These are phyloP conservation scores for Candida chauliodis DNA, from an alignment of 805 yeast species.

Conservation along the genomic window DNA sequence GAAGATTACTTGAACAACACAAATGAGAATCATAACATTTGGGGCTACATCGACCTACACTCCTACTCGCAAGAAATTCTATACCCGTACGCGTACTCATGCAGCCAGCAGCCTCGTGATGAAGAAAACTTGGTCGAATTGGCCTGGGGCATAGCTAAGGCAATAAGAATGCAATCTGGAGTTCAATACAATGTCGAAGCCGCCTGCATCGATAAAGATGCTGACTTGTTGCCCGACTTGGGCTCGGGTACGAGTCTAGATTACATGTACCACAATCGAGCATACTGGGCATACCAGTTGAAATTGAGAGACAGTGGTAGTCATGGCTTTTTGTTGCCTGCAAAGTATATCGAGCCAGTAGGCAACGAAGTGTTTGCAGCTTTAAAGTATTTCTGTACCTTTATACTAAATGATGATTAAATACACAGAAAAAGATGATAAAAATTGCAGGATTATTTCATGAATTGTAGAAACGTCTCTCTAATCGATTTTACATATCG, in stretches of 20 bases:
- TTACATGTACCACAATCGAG: slow-evolving; percentile 78
- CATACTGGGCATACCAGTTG: slow-evolving; percentile 80
- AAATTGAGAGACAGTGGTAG: slow-evolving; percentile 79
- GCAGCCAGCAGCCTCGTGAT: slow-evolving; percentile 71
- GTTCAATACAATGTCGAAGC: slow-evolving; percentile 65
- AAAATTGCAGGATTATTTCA: background rate
- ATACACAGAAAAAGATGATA: slow-evolving; percentile 1
- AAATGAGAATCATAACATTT: slow-evolving; percentile 53
- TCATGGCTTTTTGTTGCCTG: slow-evolving; percentile 78
- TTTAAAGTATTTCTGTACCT: slow-evolving; percentile 55
- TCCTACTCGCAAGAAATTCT: slow-evolving; percentile 82
- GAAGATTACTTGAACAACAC: slow-evolving; percentile 39
- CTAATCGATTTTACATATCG: no score
- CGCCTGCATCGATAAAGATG: slow-evolving; percentile 77
- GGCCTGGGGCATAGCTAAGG: slow-evolving; percentile 76
- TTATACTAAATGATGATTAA: slow-evolving; percentile 29
- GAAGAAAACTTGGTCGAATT: slow-evolving; percentile 76
- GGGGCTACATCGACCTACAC: slow-evolving; percentile 79
- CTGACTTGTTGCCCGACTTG: slow-evolving; percentile 67
- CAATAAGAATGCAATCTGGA: slow-evolving; percentile 63
- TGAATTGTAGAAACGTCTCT: background rate
- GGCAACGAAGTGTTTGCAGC: slow-evolving; percentile 73
- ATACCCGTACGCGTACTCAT: slow-evolving; percentile 80
- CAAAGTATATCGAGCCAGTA: slow-evolving; percentile 66
- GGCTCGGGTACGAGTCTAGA: slow-evolving; percentile 82